Base-by-base conservation (phyloP, 352 stramenopile species). In the Plasmopara halstedii region DNA sequence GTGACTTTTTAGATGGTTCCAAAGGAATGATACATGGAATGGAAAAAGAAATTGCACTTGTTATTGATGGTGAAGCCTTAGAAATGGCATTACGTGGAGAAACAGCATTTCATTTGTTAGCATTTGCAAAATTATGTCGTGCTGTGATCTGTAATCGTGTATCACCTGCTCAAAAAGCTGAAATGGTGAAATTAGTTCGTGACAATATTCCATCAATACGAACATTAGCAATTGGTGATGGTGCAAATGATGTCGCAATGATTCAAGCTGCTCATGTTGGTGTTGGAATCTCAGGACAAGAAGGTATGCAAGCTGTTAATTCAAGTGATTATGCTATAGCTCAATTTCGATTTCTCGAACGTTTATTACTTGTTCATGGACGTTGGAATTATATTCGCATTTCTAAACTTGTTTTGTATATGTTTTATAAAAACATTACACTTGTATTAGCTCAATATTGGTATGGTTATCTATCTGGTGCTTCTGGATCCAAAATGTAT, bases 381-480 rank as follows among this genome's bases (percentile, higher is more conserved):
- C 67, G 81, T 11, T 94, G 83, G 75, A 95, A 93, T 60, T 96
- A 97, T 62, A 78, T 89, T 29, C 81, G 91, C 25, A 88, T 94
- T 43, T 91, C 85, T 25, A 94, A 94, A 46, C 56, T 97, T 10
- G 75, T 97, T 15, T 56, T 91, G 23, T 97, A 96, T 67, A 94
- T 90, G 61, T 96, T 97, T 56, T 97, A 95, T 72, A 97, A 97
- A 62, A 97, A 97, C 69, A 90, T 95, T 40, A 87, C 91, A 11
- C 69, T 97, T 14, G 85, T 95, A 34, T 47, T 97, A 13, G 68
- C 67, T 13, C 78, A 95, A 55, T 97, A 95, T 61, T 94, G 73
- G 68, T 96, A 95, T 58, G 91, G 84, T 32, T 85, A 97, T 33
- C 91, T 92, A 47, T 97, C 85, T 11, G 92, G 92, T 25, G 94